Base-by-base conservation (phyloP, 1,139 yeast species). In the Arxiozyma bovina region DNA sequence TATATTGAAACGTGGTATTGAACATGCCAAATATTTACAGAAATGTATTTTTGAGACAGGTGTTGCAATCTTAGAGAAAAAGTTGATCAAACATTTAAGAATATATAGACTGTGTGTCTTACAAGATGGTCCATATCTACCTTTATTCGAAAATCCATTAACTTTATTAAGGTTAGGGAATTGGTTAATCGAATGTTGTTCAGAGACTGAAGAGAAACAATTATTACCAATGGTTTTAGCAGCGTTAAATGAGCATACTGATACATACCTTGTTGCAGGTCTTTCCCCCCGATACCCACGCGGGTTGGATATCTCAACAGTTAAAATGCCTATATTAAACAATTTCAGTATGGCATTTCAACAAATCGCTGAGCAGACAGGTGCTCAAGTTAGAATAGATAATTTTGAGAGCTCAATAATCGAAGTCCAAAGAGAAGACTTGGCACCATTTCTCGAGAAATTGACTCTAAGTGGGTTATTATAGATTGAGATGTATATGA, bases 351-450 rank as follows among this genome's bases (percentile, higher is more conserved):
- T 86, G 55, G 96, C 96, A 43, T 93, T 93, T 69, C 96, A 88
- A 67, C 87, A 85, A 61, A 85, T 90, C 45, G 94, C 96, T 1
- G 78, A 76, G 50, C 79, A 81, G 12, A 85, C 95, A 17, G 93
- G 91, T 44, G 97, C 98, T 6, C 84, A 87, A 62, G 91, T 90
- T 41, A 78, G 94, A 63, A 85, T 93, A 58, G 98, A 94, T 69
- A 89, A 96, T 63, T 93, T 93, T 70, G 98, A 93, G 66, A 87
- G 96, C 59, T 84, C 97, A 2, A 88, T 93, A 42, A 89, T 94
- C 48, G 98, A 93, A 70, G 84, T 94, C 50, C 74, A 89, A 56
- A 85, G 84, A 66, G 96, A 90, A 54, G 99, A 94, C 67, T 74
- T 93, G 61, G 77, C 90, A 3, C 89, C 96, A 48, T 93, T 93